phyloP scores from a whole-genome alignment of 768 basidiomycete genomes.

The Trametes meyenii region DNA sequence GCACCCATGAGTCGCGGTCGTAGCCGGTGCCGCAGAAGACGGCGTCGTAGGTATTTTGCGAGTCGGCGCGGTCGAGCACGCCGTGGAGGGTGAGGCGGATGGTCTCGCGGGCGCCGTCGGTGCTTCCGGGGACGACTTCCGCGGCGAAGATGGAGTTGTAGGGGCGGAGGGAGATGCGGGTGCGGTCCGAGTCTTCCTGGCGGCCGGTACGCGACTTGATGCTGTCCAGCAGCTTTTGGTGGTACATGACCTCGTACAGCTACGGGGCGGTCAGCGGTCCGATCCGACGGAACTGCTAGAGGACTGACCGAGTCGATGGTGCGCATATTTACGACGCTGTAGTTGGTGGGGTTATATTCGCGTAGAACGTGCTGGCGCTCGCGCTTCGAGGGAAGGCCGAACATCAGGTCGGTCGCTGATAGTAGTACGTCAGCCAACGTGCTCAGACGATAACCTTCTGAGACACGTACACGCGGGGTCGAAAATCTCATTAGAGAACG shows the following conservation, averaged over 20 bases:
- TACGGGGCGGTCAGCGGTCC: slow-evolving; percentile 22
- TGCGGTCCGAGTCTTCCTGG: slow-evolving; percentile 12
- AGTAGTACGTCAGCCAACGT: not conserved
- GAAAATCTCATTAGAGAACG: slow-evolving; percentile 58
- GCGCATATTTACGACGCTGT: slow-evolving; percentile 53
- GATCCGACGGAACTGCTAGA: not conserved
- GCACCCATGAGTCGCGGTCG: slow-evolving; percentile 50
- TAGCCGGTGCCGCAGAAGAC: slow-evolving; percentile 59
- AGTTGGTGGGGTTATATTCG: slow-evolving; percentile 55
- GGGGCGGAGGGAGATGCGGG: slow-evolving; percentile 40
- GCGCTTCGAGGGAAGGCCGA: slow-evolving; percentile 39
- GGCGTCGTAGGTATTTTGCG: slow-evolving; percentile 44
- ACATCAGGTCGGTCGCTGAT: slow-evolving; percentile 46
- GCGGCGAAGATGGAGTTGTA: slow-evolving; percentile 43
- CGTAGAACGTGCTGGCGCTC: slow-evolving; percentile 39
- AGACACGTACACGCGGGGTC: slow-evolving; percentile 46
- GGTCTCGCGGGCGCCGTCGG: slow-evolving; percentile 16
- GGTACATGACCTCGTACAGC: slow-evolving; percentile 55
- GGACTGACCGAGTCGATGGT: slow-evolving; percentile 45
- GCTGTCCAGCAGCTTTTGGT: slow-evolving; percentile 48
- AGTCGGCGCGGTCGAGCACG: slow-evolving; percentile 38
- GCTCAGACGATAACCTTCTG: not conserved
- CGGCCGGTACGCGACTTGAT: slow-evolving; percentile 40
- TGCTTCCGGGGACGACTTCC: slow-evolving; percentile 15
- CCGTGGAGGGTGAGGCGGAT: slow-evolving; percentile 40